Percentiles rank a stretch among this genome's conserved stretches.
Evolutionary conservation across 1,139 yeast genomes (phyloP).

Genomic region (Hyphopichia pseudoburtonii): DNA sequence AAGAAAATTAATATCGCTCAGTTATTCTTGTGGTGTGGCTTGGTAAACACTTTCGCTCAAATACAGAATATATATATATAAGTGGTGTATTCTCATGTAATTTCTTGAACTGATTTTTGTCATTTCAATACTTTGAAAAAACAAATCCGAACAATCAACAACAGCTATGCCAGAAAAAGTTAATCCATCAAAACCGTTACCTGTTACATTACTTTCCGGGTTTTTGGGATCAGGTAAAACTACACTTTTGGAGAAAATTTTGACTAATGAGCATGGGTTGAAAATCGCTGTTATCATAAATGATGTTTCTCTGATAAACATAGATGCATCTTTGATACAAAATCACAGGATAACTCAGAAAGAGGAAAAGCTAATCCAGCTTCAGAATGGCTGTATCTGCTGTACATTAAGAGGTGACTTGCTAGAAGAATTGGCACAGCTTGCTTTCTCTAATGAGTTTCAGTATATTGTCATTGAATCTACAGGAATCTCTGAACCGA

Average conservation of each 20-base stretch:
- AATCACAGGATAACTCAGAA: conserved; percentile 39
- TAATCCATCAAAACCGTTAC: conserved; percentile 21
- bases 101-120: no score
- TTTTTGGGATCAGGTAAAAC: conserved; percentile 49
- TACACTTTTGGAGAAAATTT: conserved; percentile 41
- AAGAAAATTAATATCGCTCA: no score
- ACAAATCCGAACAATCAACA: no score
- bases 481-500: conserved; percentile 49
- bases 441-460: conserved; percentile 32
- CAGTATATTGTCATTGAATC: conserved; percentile 46
- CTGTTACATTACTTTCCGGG: conserved; percentile 44
- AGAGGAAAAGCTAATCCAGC: conserved; percentile 42
- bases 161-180: conserved; percentile 1
- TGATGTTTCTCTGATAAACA: conserved; percentile 39
- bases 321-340: conserved; percentile 41
- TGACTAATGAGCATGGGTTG: conserved; percentile 36
- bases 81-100: no score
- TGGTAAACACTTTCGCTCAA: no score
- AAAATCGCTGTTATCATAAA: conserved; percentile 46
- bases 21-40: no score
- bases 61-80: no score
- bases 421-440: conserved; percentile 37
- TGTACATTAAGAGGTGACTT: conserved; percentile 48
- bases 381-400: conserved; percentile 50
- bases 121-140: neutral